These are phyloP conservation scores for Anaeramoeba ignava DNA, from an alignment of 78 protist genomes.

Conservation along the genomic window DNA sequence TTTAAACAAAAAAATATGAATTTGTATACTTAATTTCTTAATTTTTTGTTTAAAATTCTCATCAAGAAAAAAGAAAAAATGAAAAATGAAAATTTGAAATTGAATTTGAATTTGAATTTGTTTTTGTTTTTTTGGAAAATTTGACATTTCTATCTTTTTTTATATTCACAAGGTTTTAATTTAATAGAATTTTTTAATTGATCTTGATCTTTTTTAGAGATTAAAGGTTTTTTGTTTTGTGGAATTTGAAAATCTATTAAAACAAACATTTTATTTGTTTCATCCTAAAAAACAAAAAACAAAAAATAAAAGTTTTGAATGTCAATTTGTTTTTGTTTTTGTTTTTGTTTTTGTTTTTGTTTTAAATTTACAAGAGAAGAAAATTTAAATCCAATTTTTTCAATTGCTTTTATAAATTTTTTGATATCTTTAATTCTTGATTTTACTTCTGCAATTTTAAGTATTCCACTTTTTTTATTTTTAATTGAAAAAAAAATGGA, in stretches of 20 bases:
- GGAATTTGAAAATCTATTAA: slow-evolving; percentile 12
- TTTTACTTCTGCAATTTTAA: slow-evolving; percentile 52
- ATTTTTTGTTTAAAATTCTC: too few species aligned
- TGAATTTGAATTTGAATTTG: too few species aligned
- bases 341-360: too few species aligned
- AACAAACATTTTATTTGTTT: slow-evolving; percentile 1
- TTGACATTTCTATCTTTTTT: slow-evolving; percentile 17
- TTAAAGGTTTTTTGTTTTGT: background rate
- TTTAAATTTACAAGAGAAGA: slow-evolving; percentile 2
- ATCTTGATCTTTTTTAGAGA: background rate
- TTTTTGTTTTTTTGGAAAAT: too few species aligned
- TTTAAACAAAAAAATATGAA: too few species aligned
- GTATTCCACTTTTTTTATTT: slow-evolving; percentile 24
- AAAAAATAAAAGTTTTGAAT: too few species aligned
- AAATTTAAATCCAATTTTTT: slow-evolving; percentile 29
- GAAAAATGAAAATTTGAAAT: too few species aligned
- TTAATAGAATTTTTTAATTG: slow-evolving; percentile 1
- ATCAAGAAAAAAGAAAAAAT: too few species aligned
- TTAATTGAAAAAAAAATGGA: background rate
- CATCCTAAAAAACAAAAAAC: too few species aligned
- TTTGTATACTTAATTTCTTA: too few species aligned
- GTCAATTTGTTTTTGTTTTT: too few species aligned
- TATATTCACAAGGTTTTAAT: slow-evolving; percentile 31
- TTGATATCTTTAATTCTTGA: slow-evolving; percentile 21
- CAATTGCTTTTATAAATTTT: slow-evolving; percentile 25